Conservation (phyloP, 1,284 basidiomycete species). For the Pseudozyma sp. region DNA sequence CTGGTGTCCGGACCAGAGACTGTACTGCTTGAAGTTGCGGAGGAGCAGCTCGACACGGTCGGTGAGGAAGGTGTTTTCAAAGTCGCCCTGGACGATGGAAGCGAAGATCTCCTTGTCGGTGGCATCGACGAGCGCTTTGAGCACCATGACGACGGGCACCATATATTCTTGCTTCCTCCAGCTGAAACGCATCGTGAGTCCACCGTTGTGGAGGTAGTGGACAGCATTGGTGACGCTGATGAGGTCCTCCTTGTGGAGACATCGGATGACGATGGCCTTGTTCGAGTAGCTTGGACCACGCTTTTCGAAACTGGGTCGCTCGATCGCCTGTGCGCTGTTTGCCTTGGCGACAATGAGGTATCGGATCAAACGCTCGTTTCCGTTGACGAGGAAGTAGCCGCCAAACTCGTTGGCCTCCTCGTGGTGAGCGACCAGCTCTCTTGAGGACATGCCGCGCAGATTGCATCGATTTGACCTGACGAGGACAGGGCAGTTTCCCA, state of each 20-base stretch:
- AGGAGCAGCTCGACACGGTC: slow-evolving; percentile 98
- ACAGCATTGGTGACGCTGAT: slow-evolving; percentile 83
- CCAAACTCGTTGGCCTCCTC: slow-evolving; percentile 99
- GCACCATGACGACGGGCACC: slow-evolving; percentile 94
- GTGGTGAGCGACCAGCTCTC: slow-evolving; percentile 86
- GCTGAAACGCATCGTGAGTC: slow-evolving; percentile 92
- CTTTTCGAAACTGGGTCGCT: slow-evolving; percentile 86
- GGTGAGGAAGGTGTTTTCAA: slow-evolving; percentile 95
- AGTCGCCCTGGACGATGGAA: slow-evolving; percentile 96
- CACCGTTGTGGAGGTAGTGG: slow-evolving; percentile 96
- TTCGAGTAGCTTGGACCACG: slow-evolving; percentile 95
- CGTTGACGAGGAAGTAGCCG: slow-evolving; percentile 98
- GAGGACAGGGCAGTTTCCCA: slow-evolving; percentile 95
- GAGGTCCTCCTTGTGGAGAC: slow-evolving; percentile 74
- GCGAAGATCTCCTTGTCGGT: slow-evolving; percentile 98
- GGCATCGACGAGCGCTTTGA: slow-evolving; percentile 90
- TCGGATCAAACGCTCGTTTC: slow-evolving; percentile 97
- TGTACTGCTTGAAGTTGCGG: slow-evolving; percentile 87
- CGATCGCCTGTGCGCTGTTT: slow-evolving; percentile 87
- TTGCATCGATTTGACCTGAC: slow-evolving; percentile 97
- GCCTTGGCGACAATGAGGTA: slow-evolving; percentile 91
- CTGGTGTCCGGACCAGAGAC: slow-evolving; percentile 86
- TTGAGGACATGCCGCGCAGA: slow-evolving; percentile 83
- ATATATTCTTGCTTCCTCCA: slow-evolving; percentile 99
- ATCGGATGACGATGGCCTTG: slow-evolving; percentile 94